Conservation (phyloP, 768 basidiomycete genomes). For the Tubosaeta sp. region DNA sequence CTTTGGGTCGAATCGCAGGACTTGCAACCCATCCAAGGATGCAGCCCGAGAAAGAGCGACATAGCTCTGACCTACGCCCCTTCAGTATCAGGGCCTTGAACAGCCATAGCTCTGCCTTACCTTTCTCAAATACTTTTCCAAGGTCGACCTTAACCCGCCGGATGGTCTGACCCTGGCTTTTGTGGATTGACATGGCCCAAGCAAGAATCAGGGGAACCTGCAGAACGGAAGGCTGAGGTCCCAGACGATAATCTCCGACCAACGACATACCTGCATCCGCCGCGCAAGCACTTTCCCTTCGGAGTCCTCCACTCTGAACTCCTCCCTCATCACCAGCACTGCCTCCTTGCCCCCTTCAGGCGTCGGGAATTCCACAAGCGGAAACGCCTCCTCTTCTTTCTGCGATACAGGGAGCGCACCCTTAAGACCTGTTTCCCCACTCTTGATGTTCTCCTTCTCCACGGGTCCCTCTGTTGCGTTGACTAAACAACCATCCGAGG, state of each 20-base stretch:
- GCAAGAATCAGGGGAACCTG: conserved; percentile 72
- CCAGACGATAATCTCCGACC: neutral
- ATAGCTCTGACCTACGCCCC: conserved; percentile 40
- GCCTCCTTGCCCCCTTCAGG: conserved; percentile 39
- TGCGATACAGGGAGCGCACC: conserved; percentile 28
- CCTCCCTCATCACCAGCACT: conserved; percentile 47
- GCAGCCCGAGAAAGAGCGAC: conserved; percentile 51
- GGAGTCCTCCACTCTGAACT: conserved; percentile 50
- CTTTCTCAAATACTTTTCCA: conserved; percentile 59
- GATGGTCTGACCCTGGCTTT: conserved; percentile 73
- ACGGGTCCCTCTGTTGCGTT: neutral
- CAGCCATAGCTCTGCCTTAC: conserved; percentile 17
- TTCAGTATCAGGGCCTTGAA: neutral
- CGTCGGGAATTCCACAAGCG: conserved; percentile 46
- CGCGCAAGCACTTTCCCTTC: conserved; percentile 48
- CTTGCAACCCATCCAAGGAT: conserved; percentile 50
- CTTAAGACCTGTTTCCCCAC: conserved; percentile 15
- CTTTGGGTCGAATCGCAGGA: conserved; percentile 48
- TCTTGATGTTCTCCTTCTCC: conserved; percentile 34
- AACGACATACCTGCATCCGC: conserved; percentile 37
- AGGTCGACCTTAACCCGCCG: conserved; percentile 63
- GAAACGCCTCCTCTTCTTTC: conserved; percentile 40
- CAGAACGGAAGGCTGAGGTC: neutral
- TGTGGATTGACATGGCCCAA: conserved; percentile 79
- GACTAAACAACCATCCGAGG: conserved; percentile 24